Conservation (phyloP, 768 basidiomycete species). For the Amanita pallidorosea region DNA sequence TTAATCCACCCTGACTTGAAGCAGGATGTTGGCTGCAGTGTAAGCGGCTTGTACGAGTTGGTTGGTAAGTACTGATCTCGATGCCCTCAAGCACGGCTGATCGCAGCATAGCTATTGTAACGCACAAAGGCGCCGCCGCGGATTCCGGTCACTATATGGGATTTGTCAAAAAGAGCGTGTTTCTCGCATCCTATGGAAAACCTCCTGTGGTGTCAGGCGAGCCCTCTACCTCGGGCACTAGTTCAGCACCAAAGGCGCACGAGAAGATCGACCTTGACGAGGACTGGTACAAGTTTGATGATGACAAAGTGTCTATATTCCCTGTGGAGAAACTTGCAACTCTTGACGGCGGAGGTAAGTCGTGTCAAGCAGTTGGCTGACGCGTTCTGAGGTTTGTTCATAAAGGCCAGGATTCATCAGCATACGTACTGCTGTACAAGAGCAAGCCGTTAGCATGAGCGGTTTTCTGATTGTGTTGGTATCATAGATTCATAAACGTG, state of each 20-base stretch:
- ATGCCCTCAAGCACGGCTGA: slow-evolving; percentile 3
- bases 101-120: slow-evolving; percentile 65
- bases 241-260: slow-evolving; percentile 7
- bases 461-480: neutral
- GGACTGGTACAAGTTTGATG: slow-evolving; percentile 95
- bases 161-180: slow-evolving; percentile 72
- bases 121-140: slow-evolving; percentile 93
- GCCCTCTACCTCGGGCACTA: slow-evolving; percentile 10
- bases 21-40: slow-evolving; percentile 62
- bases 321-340: slow-evolving; percentile 73
- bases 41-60: slow-evolving; percentile 82
- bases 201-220: slow-evolving; percentile 10
- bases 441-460: slow-evolving; percentile 30
- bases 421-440: slow-evolving; percentile 84
- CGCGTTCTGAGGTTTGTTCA: neutral
- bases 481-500: neutral
- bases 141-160: slow-evolving; percentile 96
- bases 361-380: neutral
- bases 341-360: slow-evolving; percentile 75
- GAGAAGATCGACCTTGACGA: slow-evolving; percentile 56
- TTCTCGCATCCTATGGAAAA: slow-evolving; percentile 31
- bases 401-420: slow-evolving; percentile 61
- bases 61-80: slow-evolving; percentile 47
- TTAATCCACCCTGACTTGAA: slow-evolving; percentile 56
- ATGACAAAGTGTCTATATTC: slow-evolving; percentile 87